Base-by-base conservation (phyloP, 495 filamentous ascomycete species). In the Acidiella bohemica region DNA sequence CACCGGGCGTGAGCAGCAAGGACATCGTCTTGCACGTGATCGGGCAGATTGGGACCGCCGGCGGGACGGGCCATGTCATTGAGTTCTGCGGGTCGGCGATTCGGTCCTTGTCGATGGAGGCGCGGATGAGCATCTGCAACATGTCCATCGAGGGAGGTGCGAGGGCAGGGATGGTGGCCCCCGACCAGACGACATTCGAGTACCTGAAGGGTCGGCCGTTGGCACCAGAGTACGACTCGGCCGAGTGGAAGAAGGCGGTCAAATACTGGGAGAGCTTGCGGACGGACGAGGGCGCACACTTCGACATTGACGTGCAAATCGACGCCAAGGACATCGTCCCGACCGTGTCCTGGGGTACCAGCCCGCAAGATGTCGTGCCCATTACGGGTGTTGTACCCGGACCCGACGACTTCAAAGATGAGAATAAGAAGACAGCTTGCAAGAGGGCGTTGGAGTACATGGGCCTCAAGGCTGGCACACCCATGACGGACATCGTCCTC, bases 121-220 rank as follows among this genome's bases (percentile, higher is more conserved):
- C 90, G 26, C 79, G 90, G 53, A 96, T 97, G 88, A 93, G 84
- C 41, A 90, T 97, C 57, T 96, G 90, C 65, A 97, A 97, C 67
- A 97, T 97, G 90, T 85, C 88, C n/a, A 95, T 96, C 57, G 90
- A 97, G 67, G 90, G 66, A 43, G 90, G 90, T 64, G 90, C 90
- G 27, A 73, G 90, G 66, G 88, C 90, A 42, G 90, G 90, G 44
- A 88, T 97, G 83, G 77, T 97, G 41, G 90, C 90, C 19, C 90
- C 90, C 2, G 90, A 97, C 47, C 78, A 93, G 59, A 82, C 68
- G 31, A 96, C 90, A 4, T 88, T 94, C 53, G 81, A 92, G 50
- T 97, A 97, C 57, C 80, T 97, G 48, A 83, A 88, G 68, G 83
- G 77, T 34, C 71, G 79, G 49, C 90, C 90, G 28, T 66, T 97